Percentiles rank a stretch among this genome's conserved stretches.
Evolutionary conservation across 129 eudicot genomes (phyloP).

Genomic region (Artemisia tridentata): DNA sequence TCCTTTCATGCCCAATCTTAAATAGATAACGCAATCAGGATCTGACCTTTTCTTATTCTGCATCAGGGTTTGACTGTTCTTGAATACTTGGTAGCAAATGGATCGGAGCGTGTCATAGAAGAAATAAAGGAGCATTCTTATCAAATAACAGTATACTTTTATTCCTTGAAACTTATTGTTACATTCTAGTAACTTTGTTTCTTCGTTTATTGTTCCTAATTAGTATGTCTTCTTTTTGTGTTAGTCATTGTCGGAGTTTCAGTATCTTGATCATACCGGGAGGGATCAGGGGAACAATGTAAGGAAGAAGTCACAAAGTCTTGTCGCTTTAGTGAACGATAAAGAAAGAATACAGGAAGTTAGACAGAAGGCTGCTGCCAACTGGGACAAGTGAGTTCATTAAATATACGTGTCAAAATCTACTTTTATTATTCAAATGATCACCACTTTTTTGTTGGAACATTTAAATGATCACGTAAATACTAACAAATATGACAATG

Average conservation of each 20-base stretch:
- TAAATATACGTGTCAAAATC: background rate
- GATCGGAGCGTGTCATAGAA: slow-evolving; percentile 94
- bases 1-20: background rate
- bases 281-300: slow-evolving; percentile 96
- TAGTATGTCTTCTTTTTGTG: slow-evolving; percentile 10
- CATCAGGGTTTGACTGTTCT: slow-evolving; percentile 89
- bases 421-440: background rate
- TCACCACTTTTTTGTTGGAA: background rate
- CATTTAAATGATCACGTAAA: too few relatives aligned
- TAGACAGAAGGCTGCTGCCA: slow-evolving; percentile 90
- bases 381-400: slow-evolving; percentile 88
- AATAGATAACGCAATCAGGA: slow-evolving; percentile 9
- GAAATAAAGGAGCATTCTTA: slow-evolving; percentile 92
- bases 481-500: background rate
- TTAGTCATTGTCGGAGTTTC: slow-evolving; percentile 87
- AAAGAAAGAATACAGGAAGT: slow-evolving; percentile 89
- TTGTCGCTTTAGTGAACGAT: slow-evolving; percentile 79
- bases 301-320: slow-evolving; percentile 87
- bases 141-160: slow-evolving; percentile 69
- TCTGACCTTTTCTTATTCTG: slow-evolving; percentile 12
- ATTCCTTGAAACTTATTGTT: slow-evolving; percentile 10
- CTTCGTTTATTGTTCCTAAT: slow-evolving; percentile 4
- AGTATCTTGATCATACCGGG: slow-evolving; percentile 87
- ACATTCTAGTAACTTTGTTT: slow-evolving; percentile 4
- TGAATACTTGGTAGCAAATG: slow-evolving; percentile 94